Percentiles rank a stretch among this genome's conserved stretches.
Evolutionary conservation across 2,329 filamentous ascomycete genomes (phyloP).

Genomic region (Arthrobotrys iridis): DNA sequence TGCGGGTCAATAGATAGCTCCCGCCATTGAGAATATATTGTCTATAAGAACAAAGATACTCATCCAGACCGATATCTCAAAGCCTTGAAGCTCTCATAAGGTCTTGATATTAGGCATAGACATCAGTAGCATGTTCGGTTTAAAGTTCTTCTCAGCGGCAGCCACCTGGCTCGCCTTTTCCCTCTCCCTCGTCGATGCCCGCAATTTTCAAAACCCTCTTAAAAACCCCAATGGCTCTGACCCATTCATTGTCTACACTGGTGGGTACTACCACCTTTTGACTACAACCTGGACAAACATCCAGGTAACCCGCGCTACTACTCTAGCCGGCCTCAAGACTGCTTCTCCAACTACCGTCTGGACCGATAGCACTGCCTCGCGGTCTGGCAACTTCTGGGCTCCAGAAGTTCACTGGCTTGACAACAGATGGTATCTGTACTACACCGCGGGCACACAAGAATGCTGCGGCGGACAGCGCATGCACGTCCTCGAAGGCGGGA

Average conservation of each 20-base stretch:
- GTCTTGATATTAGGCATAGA: neutral
- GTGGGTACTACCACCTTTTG: slow-evolving; percentile 69
- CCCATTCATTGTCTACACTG: slow-evolving; percentile 67
- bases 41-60: neutral
- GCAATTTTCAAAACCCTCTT: slow-evolving; percentile 67
- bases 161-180: slow-evolving; percentile 32
- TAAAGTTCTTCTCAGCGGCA: slow-evolving; percentile 19
- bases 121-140: slow-evolving; percentile 25
- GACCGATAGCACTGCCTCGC: slow-evolving; percentile 63
- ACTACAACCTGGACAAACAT: slow-evolving; percentile 69
- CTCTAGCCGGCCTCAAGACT: slow-evolving; percentile 68
- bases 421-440: slow-evolving; percentile 68
- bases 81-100: neutral
- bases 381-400: slow-evolving; percentile 70
- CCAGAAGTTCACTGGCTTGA: slow-evolving; percentile 60
- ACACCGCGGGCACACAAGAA: slow-evolving; percentile 65
- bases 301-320: slow-evolving; percentile 67
- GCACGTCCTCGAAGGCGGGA: slow-evolving; percentile 67
- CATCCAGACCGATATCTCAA: neutral
- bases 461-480: slow-evolving; percentile 66
- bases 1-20: neutral
- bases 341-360: slow-evolving; percentile 67
- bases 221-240: slow-evolving; percentile 66
- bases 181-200: slow-evolving; percentile 28
- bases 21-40: neutral